Evolutionary conservation across 1,284 basidiomycete species (phyloP), one percentile per base, ranked within the genome.

Genomic region (Pterulicium gracile): DNA sequence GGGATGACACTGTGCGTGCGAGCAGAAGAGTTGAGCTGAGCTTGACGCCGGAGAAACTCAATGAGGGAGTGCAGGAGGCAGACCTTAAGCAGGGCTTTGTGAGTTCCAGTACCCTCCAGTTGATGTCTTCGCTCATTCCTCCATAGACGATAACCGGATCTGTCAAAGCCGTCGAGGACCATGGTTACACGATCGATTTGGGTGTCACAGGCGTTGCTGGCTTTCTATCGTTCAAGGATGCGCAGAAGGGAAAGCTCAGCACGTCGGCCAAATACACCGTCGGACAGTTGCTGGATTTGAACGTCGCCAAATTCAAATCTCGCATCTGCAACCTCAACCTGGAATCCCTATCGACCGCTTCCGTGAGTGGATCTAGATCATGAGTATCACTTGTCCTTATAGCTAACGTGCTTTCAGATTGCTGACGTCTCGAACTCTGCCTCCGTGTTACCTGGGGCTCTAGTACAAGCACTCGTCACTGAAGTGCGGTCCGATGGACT

Each of bases 151-250:
- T 96, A 45, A 76, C 83, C 0, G 88, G 81, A 7, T 78, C 87
- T 41, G 72, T 98, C 22, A 81, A 86, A 62, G 89, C 85, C 56
- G 68, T 88, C 24, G 96, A 98, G 66, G 96, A 98, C 57, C 91
- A 97, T 63, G 95, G 95, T 1, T 98, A 95, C 65, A 77, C 85
- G 46, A 72, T 98, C 17, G 88, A 95, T 54, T 68, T 95, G 24
- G 96, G 96, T 1, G 58, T 95, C 17, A 61, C 76, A 10, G 77
- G 80, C 23, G 62, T 84, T 21, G 80, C 87, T 47, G 89, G 88
- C 18, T 95, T 93, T 62, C 58, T 94, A 42, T 72, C 81, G 1
- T 85, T 81, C 67, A 80, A 81, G 55, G 81, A 87, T 36, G 70
- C 73, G 19, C 42, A 21, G 13, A 20, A 43, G 23, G 7, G 20